Percentiles rank a stretch among this genome's conserved stretches.
phyloP scores from a whole-genome alignment of 805 yeast species.

The Saturnispora bothae region DNA sequence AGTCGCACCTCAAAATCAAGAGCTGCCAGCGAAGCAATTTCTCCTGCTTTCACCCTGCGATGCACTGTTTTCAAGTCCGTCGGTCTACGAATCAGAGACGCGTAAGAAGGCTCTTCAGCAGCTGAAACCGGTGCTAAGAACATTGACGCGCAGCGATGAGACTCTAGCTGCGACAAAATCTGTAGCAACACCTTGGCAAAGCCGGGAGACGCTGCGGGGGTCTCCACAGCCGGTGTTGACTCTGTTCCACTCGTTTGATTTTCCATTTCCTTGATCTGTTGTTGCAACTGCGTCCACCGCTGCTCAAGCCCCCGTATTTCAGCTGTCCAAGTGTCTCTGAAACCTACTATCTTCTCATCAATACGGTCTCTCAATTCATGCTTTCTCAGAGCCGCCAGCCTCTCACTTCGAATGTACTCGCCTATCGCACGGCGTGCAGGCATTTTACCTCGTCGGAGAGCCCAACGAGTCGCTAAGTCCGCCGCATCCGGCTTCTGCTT shows the following conservation, averaged over 20 bases:
- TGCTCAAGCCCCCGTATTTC: not conserved
- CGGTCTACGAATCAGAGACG: conserved; percentile 50
- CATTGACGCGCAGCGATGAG: conserved; percentile 64
- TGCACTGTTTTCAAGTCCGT: conserved; percentile 58
- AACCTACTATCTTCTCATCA: not conserved
- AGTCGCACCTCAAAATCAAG: conserved; percentile 59
- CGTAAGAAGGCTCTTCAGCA: conserved; percentile 61
- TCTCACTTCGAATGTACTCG: not conserved
- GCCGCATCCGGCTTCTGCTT: not conserved
- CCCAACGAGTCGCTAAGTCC: not conserved
- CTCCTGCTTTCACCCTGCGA: conserved; percentile 46
- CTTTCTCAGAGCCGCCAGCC: conserved; percentile 2
- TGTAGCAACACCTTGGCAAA: conserved; percentile 55
- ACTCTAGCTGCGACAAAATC: conserved; percentile 51
- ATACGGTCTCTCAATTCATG: not conserved
- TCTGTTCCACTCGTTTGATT: too few species aligned
- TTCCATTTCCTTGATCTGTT: not conserved
- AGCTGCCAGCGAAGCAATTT: conserved; percentile 37
- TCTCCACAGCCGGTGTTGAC: too few species aligned
- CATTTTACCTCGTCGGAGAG: not conserved
- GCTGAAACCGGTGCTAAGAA: conserved; percentile 61
- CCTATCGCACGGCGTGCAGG: not conserved
- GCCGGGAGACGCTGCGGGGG: conserved; percentile 29
- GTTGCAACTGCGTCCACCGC: not conserved
- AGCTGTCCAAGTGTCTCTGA: not conserved